phyloP scores from a whole-genome alignment of 805 yeast species.

The Candida sonorensis region DNA sequence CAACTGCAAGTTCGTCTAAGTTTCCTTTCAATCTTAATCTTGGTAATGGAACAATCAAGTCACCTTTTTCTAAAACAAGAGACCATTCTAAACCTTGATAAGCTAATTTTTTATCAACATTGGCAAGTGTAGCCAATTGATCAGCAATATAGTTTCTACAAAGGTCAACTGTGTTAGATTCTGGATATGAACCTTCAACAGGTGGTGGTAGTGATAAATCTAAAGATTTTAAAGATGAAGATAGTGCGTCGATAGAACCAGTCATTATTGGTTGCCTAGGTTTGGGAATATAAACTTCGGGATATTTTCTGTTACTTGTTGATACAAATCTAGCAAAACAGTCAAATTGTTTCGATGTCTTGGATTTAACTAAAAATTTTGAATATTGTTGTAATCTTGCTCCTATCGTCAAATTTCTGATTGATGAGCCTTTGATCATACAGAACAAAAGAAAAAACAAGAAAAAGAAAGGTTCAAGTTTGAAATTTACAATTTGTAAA shows the following conservation, averaged over 20 bases:
- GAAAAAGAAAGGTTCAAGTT: too few relatives aligned
- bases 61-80: conserved; percentile 82
- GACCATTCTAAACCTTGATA: conserved; percentile 88
- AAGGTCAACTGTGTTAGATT: conserved; percentile 74
- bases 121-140: conserved; percentile 67
- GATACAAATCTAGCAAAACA: too few relatives aligned
- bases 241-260: conserved; percentile 19
- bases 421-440: neutral
- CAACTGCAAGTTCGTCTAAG: conserved; percentile 64
- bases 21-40: conserved; percentile 82
- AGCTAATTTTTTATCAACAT: conserved; percentile 62
- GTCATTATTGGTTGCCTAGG: conserved; percentile 14
- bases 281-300: conserved; percentile 8
- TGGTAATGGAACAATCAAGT: conserved; percentile 86
- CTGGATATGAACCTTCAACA: conserved; percentile 62
- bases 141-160: conserved; percentile 84
- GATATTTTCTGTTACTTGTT: neutral
- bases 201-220: conserved; percentile 33
- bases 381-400: neutral
- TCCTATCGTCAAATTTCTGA: neutral
- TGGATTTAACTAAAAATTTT: neutral
- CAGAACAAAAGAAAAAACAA: too few relatives aligned
- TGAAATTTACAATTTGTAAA: too few relatives aligned
- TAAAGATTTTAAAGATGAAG: conserved; percentile 18
- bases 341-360: too few relatives aligned